Evolutionary conservation across 2,329 filamentous ascomycete species (phyloP), one percentile per base, ranked within the genome.

Genomic region (Dothiorella sarmentorum): DNA sequence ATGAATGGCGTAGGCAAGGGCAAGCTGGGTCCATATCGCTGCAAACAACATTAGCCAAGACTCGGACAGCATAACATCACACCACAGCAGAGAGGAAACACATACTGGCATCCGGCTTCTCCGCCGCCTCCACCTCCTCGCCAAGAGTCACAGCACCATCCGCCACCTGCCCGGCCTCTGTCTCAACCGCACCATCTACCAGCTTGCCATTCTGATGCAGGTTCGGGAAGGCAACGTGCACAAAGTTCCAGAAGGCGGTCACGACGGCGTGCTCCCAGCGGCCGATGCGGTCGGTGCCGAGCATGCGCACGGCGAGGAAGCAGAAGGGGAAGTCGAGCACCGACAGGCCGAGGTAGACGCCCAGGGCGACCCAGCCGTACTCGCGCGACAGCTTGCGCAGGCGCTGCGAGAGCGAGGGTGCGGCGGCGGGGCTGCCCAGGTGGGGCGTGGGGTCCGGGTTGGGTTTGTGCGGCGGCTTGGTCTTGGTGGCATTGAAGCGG

Each of bases 311-410:
- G 9, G 94, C 85, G 57, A 96, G 75, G 76, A 96, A 99, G 76
- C 93, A 97, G 71, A 97, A 90, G 0, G 94, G 94, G 64, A 97
- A 96, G 75, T 99, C 94, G 53, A 96, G 76, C 35, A 89, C 88
- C 40, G 89, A 92, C 57, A 99, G 76, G 1, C 80, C 80, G 10
- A 97, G 74, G 73, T 99, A 99, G 13, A 99, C 90, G n/a, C 91
- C 93, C 4, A 97, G 75, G 1, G 92, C 92, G 3, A 89, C 83
- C 91, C 92, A 97, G 38, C 94, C 94, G 73, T 99, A 99, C 73
- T 97, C 93, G 63, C 87, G 86, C 2, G 88, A 91, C 44, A 99
- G 82, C 70, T 90, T 91, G 74, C 87, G 91, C 70, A 97, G 77
- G 24, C 88, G 83, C 63, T 85, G 85, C 2, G 86, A 87, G 40